Evolutionary conservation across 2,329 filamentous ascomycete genomes (phyloP).

Genomic region (Sclerotinia subarctica): DNA sequence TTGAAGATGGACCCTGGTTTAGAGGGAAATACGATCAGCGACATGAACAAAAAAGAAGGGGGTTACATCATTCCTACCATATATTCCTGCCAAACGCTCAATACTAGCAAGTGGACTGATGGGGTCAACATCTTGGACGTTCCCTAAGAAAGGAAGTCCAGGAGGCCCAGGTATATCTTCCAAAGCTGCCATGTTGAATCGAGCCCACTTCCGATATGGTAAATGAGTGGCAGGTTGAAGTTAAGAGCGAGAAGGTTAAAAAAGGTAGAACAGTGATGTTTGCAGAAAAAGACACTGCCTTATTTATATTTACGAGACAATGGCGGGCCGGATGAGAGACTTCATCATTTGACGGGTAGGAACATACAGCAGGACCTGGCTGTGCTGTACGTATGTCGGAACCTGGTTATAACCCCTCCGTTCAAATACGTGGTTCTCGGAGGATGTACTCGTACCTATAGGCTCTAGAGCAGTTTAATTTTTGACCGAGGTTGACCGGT

Average conservation of each 20-base stretch:
- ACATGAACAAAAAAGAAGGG: constrained; percentile 4
- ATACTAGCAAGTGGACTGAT: constrained; percentile 56
- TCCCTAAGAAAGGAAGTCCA: constrained; percentile 26
- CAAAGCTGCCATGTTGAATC: constrained; percentile 22
- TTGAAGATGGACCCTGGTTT: constrained; percentile 51
- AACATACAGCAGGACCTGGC: too few species aligned
- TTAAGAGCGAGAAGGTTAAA: neutral
- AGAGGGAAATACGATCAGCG: neutral
- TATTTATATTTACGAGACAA: neutral
- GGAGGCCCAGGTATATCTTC: constrained; percentile 27
- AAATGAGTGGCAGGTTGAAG: neutral
- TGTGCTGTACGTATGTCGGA: too few species aligned
- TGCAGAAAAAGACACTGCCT: neutral
- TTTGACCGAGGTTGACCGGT: constrained; percentile 1
- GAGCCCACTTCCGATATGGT: neutral
- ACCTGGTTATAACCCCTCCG: too few species aligned
- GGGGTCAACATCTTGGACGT: constrained; percentile 58
- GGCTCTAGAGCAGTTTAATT: too few species aligned
- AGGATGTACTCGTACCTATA: too few species aligned
- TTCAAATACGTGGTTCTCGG: too few species aligned
- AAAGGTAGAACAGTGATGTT: neutral
- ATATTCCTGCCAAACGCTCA: constrained; percentile 57
- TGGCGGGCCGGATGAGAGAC: neutral
- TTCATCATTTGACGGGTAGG: neutral
- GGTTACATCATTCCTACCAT: constrained; percentile 47